These are phyloP conservation scores for Rhodamnia argentea DNA, from an alignment of 345 rosid species.

Conservation along the genomic window DNA sequence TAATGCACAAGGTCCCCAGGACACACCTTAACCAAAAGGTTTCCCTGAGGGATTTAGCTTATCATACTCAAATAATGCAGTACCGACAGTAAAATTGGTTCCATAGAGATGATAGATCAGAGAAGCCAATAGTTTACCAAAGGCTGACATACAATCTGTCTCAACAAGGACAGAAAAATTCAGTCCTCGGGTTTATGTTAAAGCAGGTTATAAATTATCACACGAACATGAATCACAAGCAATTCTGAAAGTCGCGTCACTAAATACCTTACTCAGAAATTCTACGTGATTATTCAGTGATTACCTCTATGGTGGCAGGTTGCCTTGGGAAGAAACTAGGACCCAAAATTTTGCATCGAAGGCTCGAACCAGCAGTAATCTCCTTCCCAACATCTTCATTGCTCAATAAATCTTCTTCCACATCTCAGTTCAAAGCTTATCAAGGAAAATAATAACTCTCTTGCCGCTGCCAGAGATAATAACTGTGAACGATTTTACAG, in stretches of 20 bases:
- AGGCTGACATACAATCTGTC: background rate
- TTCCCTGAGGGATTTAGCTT: background rate
- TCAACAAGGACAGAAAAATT: background rate
- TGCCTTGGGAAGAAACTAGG: slow-evolving; percentile 83
- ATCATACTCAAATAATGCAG: background rate
- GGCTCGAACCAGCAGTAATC: slow-evolving; percentile 53
- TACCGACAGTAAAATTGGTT: background rate
- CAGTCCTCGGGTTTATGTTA: background rate
- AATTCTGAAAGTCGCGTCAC: background rate
- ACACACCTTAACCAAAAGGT: background rate
- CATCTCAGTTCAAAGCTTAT: background rate
- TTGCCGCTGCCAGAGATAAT: background rate
- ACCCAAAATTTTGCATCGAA: slow-evolving; percentile 70
- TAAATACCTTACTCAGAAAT: background rate
- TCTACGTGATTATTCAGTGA: background rate
- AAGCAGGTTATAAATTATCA: background rate
- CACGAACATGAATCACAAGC: background rate
- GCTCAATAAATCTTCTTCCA: background rate
- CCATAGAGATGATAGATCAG: background rate
- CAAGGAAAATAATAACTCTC: background rate
- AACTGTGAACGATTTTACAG: slow-evolving; percentile 17
- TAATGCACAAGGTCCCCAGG: background rate
- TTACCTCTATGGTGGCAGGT: slow-evolving; percentile 27
- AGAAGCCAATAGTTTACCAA: background rate
- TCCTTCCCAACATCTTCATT: background rate